Conservation (phyloP, 2,329 filamentous ascomycete genomes). For the Chaetomiaceae sp. region DNA sequence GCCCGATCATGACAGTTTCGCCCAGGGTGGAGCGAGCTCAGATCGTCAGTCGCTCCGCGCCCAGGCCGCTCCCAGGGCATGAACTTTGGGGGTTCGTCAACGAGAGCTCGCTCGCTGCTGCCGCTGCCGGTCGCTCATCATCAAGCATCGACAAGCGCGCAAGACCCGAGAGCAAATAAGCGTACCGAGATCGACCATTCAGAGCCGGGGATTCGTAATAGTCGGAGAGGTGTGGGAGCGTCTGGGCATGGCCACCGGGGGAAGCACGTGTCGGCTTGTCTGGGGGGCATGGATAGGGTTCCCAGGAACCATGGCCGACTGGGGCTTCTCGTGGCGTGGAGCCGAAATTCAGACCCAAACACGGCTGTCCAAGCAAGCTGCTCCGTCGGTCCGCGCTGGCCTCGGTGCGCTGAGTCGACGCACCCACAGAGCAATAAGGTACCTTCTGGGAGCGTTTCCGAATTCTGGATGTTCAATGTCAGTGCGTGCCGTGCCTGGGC, state of each 20-base stretch:
- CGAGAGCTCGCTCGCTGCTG: too few relatives aligned
- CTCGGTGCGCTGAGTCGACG: background rate
- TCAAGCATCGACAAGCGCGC: too few relatives aligned
- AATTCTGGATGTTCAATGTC: background rate
- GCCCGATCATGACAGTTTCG: too few relatives aligned
- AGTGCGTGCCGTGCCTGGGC: slow-evolving; percentile 5
- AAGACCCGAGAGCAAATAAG: background rate
- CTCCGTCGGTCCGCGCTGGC: slow-evolving; percentile 11
- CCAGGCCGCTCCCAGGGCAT: too few relatives aligned
- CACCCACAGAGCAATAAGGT: too few relatives aligned
- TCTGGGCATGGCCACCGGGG: background rate
- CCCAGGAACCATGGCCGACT: background rate
- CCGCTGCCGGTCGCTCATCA: too few relatives aligned
- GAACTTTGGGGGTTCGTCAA: too few relatives aligned
- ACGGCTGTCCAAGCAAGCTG: background rate
- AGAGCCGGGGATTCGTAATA: background rate
- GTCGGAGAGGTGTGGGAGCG: background rate
- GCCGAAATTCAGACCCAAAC: background rate
- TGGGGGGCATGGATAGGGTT: background rate
- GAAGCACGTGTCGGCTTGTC: slow-evolving; percentile 7
- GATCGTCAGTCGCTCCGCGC: too few relatives aligned
- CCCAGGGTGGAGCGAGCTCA: too few relatives aligned
- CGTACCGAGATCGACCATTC: background rate
- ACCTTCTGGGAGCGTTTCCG: too few relatives aligned
- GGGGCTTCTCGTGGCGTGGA: background rate